Percentiles rank a stretch among this genome's conserved stretches.
Conservation (phyloP, 352 stramenopile genomes). For the Aphanomyces cochlioides region DNA sequence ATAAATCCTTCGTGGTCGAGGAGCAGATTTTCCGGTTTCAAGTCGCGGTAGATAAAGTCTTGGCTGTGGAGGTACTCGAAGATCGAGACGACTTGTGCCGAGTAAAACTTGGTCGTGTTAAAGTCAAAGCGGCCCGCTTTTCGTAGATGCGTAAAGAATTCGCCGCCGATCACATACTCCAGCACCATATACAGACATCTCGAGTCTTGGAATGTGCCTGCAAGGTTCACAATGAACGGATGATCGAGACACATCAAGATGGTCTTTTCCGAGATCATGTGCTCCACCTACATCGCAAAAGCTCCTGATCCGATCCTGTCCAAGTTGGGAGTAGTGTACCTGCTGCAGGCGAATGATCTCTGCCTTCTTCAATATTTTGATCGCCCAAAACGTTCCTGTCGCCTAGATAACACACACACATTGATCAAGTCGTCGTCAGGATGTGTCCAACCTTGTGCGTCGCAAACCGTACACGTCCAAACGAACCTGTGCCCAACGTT, state of each 20-base stretch:
- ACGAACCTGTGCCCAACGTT: conserved; percentile 95
- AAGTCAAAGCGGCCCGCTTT: conserved; percentile 93
- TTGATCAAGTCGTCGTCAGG: neutral
- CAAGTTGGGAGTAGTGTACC: conserved; percentile 34
- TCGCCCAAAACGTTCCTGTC: conserved; percentile 91
- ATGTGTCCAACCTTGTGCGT: conserved; percentile 85
- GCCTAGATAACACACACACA: conserved; percentile 40
- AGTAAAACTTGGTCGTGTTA: conserved; percentile 90
- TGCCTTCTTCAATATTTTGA: conserved; percentile 97
- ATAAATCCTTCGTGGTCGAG: conserved; percentile 94
- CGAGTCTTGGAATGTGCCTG: conserved; percentile 91
- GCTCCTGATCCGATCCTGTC: neutral
- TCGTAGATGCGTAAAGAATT: conserved; percentile 96
- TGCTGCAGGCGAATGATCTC: conserved; percentile 95
- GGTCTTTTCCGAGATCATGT: conserved; percentile 96
- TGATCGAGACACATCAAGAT: conserved; percentile 92
- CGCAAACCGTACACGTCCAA: conserved; percentile 94
- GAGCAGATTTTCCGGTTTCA: conserved; percentile 94
- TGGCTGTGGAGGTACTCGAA: conserved; percentile 96
- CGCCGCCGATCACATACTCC: conserved; percentile 95
- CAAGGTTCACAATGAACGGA: conserved; percentile 96
- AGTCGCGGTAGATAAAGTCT: conserved; percentile 97
- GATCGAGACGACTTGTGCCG: conserved; percentile 91
- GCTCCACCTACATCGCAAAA: conserved; percentile 76
- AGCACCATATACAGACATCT: conserved; percentile 97